Evolutionary conservation across 495 filamentous ascomycete genomes (phyloP).

Genomic region (Aspergillus asperescens): DNA sequence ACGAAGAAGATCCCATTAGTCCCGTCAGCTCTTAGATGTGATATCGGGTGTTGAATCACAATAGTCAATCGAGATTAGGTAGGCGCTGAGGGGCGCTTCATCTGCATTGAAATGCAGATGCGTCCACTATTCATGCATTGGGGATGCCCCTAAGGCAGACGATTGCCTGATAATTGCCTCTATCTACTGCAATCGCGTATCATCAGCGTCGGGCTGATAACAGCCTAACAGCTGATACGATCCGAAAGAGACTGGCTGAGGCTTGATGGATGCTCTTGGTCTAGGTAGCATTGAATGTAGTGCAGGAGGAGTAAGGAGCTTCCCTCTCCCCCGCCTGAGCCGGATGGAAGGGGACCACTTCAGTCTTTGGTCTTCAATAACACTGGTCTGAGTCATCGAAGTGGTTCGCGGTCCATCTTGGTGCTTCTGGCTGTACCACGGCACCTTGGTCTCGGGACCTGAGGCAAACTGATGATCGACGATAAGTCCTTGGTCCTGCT

Average conservation of each 20-base stretch:
- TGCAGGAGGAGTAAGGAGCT: conserved; percentile 1
- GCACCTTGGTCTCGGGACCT: background rate
- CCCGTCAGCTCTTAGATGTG: background rate
- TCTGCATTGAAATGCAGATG: background rate
- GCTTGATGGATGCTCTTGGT: background rate
- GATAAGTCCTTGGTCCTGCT: background rate
- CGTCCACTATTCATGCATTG: background rate
- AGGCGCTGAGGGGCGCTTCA: background rate
- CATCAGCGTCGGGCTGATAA: too few relatives aligned
- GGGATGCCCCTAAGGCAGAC: background rate
- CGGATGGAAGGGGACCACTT: too few relatives aligned
- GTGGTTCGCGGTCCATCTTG: background rate
- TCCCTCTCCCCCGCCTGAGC: background rate
- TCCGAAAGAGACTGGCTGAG: background rate
- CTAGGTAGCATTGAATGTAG: too few relatives aligned
- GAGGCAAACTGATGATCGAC: conserved; percentile 6
- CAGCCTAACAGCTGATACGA: too few relatives aligned
- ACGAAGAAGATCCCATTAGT: background rate
- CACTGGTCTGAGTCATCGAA: background rate
- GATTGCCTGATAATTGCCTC: background rate
- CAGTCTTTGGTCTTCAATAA: too few relatives aligned
- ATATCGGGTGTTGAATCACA: background rate
- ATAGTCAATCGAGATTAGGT: background rate
- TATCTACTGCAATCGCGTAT: too few relatives aligned
- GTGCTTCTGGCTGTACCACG: background rate